Evolutionary conservation across 2,329 filamentous ascomycete genomes (phyloP).

Genomic region (Corinectria fuckeliana): DNA sequence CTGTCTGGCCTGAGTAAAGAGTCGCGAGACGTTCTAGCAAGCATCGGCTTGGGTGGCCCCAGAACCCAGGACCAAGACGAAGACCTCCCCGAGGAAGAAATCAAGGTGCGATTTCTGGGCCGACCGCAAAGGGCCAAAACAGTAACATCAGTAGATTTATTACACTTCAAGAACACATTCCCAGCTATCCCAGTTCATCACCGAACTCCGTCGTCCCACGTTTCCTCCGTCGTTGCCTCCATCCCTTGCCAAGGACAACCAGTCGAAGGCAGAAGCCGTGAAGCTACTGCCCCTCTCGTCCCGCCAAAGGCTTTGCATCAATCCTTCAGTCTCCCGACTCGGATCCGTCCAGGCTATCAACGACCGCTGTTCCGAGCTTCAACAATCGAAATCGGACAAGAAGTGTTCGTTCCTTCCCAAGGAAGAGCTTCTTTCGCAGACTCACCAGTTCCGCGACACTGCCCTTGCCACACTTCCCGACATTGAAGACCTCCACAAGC

Average conservation of each 20-base stretch:
- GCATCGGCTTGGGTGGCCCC: conserved; percentile 57
- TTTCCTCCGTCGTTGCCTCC: conserved; percentile 74
- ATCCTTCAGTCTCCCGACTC: conserved; percentile 77
- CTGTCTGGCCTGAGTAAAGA: conserved; percentile 72
- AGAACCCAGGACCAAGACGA: conserved; percentile 47
- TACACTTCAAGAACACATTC: conserved; percentile 95
- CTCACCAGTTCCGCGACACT: conserved; percentile 84
- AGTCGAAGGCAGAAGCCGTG: conserved; percentile 52
- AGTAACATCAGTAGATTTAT: conserved; percentile 67
- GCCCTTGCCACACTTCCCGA: conserved; percentile 85
- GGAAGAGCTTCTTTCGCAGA: conserved; percentile 74
- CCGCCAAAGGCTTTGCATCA: conserved; percentile 88
- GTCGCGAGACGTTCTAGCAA: conserved; percentile 76
- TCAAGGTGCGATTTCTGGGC: conserved; percentile 61
- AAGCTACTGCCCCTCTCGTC: conserved; percentile 87
- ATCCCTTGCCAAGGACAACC: conserved; percentile 41
- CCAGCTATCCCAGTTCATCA: conserved; percentile 86
- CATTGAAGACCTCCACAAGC: conserved; percentile 84
- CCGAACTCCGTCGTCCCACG: conserved; percentile 78
- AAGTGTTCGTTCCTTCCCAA: conserved; percentile 80
- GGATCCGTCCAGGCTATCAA: conserved; percentile 83
- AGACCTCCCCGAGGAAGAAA: conserved; percentile 64
- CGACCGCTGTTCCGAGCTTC: conserved; percentile 88
- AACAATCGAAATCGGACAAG: conserved; percentile 67
- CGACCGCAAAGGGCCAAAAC: conserved; percentile 15